Evolutionary conservation across 2,329 filamentous ascomycete species (phyloP).

Genomic region (Fusarium pilosicola): DNA sequence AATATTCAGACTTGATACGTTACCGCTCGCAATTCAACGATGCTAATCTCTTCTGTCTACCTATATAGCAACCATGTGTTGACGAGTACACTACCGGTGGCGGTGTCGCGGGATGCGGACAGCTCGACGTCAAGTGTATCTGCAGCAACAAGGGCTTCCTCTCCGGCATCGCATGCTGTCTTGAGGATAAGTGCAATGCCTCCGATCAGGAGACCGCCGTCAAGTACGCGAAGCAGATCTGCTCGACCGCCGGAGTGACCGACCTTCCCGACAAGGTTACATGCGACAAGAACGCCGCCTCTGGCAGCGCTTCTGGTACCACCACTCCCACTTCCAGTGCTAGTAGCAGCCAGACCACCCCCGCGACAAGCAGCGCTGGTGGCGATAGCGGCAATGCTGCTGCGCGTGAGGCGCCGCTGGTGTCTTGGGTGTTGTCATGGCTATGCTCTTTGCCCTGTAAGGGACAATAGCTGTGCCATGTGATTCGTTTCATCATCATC

Average conservation of each 20-base stretch:
- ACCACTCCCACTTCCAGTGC: conserved; percentile 20
- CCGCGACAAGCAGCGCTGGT: background rate
- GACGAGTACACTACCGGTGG: conserved; percentile 47
- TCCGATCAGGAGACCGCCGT: conserved; percentile 50
- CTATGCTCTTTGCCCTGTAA: conserved; percentile 46
- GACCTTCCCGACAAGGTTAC: conserved; percentile 50
- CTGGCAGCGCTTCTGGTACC: conserved; percentile 3
- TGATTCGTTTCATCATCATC: background rate
- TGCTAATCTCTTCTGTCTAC: conserved; percentile 7
- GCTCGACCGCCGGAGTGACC: conserved; percentile 49
- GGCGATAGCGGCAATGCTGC: conserved; percentile 10
- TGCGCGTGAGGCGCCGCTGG: conserved; percentile 30
- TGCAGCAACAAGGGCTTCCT: conserved; percentile 55
- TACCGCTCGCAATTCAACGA: background rate
- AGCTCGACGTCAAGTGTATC: conserved; percentile 54
- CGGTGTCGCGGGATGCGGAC: conserved; percentile 51
- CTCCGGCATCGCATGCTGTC: conserved; percentile 54
- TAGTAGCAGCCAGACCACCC: conserved; percentile 3
- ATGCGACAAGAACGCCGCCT: conserved; percentile 44
- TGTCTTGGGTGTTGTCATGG: conserved; percentile 43
- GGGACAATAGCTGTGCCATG: background rate
- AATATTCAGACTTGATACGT: background rate
- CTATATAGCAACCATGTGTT: conserved; percentile 48
- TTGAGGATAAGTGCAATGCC: conserved; percentile 48
- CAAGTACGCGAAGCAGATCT: conserved; percentile 52